A percentile compares a stretch with the other conserved stretches of the same genome.
phyloP scores from a whole-genome alignment of 257 asterid species.

The Fraxinus excelsior region DNA sequence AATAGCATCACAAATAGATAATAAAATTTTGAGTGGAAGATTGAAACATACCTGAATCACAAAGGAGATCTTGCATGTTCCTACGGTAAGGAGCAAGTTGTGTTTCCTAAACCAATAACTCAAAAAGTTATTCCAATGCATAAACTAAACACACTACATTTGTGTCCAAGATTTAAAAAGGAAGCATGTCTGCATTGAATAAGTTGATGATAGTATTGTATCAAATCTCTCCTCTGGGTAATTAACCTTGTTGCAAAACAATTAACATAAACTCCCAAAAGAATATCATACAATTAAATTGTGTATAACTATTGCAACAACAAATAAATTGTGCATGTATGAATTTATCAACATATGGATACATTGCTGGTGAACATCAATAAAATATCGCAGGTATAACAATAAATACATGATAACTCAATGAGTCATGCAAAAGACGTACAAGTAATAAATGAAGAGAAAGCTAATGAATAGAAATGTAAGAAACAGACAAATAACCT shows the following conservation, averaged over 20 bases:
- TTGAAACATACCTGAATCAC: conserved; percentile 73
- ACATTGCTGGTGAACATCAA: conserved; percentile 2
- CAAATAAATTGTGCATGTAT: not conserved
- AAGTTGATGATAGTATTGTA: not conserved
- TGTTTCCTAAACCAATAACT: conserved; percentile 65
- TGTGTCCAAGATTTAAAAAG: not conserved
- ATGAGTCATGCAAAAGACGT: conserved; percentile 1
- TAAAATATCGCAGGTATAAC: conserved; percentile 1
- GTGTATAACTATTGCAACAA: not conserved
- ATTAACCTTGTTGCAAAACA: not conserved
- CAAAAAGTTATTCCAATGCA: conserved; percentile 24
- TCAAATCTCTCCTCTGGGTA: not conserved
- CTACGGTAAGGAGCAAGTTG: conserved; percentile 93
- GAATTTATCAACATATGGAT: not conserved
- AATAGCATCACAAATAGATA: conserved; percentile 1
- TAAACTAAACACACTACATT: conserved; percentile 13
- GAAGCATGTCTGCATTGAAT: not conserved
- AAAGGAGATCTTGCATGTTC: conserved; percentile 98
- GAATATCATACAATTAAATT: not conserved
- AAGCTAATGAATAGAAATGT: not conserved
- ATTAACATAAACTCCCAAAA: not conserved
- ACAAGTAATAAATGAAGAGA: conserved; percentile 1
- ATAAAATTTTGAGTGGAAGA: conserved; percentile 16
- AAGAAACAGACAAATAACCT: conserved; percentile 48
- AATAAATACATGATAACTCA: not conserved